Percentiles rank a stretch among this genome's conserved stretches.
Conservation (phyloP, 805 yeast genomes). For the Candida oleophila region DNA sequence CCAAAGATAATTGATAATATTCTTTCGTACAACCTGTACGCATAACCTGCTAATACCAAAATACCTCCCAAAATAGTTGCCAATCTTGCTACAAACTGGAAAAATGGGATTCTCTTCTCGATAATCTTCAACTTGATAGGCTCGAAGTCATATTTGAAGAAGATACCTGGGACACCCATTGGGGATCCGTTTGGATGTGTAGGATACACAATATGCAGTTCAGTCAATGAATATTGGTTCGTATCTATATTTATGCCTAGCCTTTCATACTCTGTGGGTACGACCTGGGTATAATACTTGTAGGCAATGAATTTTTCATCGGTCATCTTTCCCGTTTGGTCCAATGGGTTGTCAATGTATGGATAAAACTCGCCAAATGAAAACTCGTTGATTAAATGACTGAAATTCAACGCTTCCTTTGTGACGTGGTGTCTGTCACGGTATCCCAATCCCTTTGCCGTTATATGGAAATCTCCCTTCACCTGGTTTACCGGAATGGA, state of each 20-base stretch:
- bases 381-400: conserved; percentile 82
- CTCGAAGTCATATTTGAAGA: conserved; percentile 83
- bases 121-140: conserved; percentile 70
- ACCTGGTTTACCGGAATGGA: conserved; percentile 82
- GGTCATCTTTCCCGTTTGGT: conserved; percentile 62
- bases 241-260: conserved; percentile 76
- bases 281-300: conserved; percentile 72
- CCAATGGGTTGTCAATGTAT: conserved; percentile 82
- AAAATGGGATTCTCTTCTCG: conserved; percentile 74
- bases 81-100: conserved; percentile 72
- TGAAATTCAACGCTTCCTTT: conserved; percentile 60
- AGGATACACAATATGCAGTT: conserved; percentile 33
- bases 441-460: conserved; percentile 72
- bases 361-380: conserved; percentile 93
- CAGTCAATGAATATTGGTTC: conserved; percentile 78
- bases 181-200: conserved; percentile 17
- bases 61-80: conserved; percentile 85
- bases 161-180: conserved; percentile 68
- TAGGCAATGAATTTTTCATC: conserved; percentile 48
- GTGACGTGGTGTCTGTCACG: conserved; percentile 47
- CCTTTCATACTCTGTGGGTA: conserved; percentile 75
- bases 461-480: conserved; percentile 79
- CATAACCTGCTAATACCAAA: conserved; percentile 66
- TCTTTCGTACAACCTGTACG: conserved; percentile 57
- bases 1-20: conserved; percentile 55